Evolutionary conservation across 345 rosid genomes (phyloP), one percentile per base, ranked within the genome.

Genomic region (Melaleuca quinquenervia): DNA sequence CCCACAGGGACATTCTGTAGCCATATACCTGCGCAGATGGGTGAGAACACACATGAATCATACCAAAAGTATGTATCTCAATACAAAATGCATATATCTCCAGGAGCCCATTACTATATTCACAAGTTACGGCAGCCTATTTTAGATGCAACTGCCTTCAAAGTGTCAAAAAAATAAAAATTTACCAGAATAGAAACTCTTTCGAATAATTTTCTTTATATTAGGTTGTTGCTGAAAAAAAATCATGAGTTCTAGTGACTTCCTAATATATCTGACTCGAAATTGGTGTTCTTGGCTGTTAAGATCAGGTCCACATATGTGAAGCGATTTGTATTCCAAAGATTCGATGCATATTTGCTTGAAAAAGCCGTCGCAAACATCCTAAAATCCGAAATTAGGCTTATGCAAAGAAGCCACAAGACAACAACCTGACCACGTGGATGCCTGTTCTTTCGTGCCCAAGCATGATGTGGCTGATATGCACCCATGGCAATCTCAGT

Each of bases 401-500:
- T 53, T 21, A 70, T 51, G 54, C 41, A 74, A 78, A 50, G 58
- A 83, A 36, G 13, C 36, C 86, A 84, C 51, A 50, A 36, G 53
- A 48, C 48, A 85, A 91, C 80, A 82, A 97, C 99, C 99, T 92
- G 97, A 84, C 98, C 99, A 49, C 83, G 91, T 21, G 99, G 98
- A 87, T 91, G 96, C 84, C 87, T 91, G 75, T 91, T 94, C 86
- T 91, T 94, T 78, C 87, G 13, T 83, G 87, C 85, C 99, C 99
- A 95, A 24, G 98, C 86, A 86, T 94, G 90, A 91, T 93, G 92
- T n/a, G 98, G 99, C 88, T 96, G 99, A 87, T 97, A 97, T 20
- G 98, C 96, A 85, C 97, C 99, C 99, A 97, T 93, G 29, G 99
- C 99, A 83, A 94, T 94, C 91, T 96, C 99, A 1, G 99, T 93